Percentiles rank a stretch among this genome's conserved stretches.
Conservation (phyloP, 2,329 filamentous ascomycete genomes). For the Verticillium isaacii region DNA sequence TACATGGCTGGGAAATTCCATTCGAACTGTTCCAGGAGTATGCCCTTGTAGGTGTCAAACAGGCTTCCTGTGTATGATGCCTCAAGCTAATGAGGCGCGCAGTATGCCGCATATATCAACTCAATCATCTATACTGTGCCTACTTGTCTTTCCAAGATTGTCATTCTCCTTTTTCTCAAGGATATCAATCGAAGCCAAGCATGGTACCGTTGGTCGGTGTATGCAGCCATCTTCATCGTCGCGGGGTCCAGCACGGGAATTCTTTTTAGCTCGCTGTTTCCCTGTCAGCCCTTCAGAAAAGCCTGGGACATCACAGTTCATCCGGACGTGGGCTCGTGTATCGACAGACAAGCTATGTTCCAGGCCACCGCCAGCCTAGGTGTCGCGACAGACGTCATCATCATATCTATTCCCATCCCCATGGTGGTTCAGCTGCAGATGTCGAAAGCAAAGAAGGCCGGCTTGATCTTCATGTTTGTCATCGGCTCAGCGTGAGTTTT, state of each 20-base stretch:
- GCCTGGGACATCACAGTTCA: conserved; percentile 17
- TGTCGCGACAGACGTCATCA: conserved; percentile 39
- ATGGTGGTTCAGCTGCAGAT: conserved; percentile 38
- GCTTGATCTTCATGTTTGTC: conserved; percentile 34
- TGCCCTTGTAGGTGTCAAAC: background rate
- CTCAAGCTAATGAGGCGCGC: background rate
- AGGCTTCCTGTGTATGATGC: background rate
- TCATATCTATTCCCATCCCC: conserved; percentile 38
- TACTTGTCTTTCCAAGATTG: conserved; percentile 11
- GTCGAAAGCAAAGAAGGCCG: conserved; percentile 36
- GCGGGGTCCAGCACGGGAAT: conserved; percentile 14
- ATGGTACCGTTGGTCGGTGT: conserved; percentile 9
- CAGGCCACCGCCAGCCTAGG: conserved; percentile 40
- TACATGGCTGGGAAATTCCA: conserved; percentile 10
- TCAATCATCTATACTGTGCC: conserved; percentile 13
- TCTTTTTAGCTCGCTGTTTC: conserved; percentile 23
- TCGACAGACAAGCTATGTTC: conserved; percentile 39
- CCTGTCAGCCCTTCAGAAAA: conserved; percentile 21
- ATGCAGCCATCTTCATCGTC: conserved; percentile 9
- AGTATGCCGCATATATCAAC: conserved; percentile 9
- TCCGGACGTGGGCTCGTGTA: conserved; percentile 24
- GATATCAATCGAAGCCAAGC: conserved; percentile 7
- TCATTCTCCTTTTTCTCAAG: conserved; percentile 11
- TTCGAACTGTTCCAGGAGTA: conserved; percentile 7
- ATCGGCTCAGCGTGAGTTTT: conserved; percentile 25